These are phyloP conservation scores for Solanum okadae DNA, from an alignment of 257 asterid species.

Conservation along the genomic window DNA sequence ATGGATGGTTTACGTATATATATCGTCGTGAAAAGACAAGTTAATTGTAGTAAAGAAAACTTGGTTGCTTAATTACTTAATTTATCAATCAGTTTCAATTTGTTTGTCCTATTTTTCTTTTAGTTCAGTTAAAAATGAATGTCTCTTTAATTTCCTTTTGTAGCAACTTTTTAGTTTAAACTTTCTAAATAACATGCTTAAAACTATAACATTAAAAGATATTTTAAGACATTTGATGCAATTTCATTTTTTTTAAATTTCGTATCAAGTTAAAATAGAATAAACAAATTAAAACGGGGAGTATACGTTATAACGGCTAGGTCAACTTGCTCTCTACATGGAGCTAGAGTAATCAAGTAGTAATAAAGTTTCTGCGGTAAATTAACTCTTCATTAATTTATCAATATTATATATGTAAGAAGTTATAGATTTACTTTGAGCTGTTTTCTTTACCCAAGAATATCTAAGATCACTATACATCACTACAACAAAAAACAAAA, in stretches of 20 bases:
- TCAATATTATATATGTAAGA: background rate
- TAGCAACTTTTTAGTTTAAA: background rate
- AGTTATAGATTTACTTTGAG: background rate
- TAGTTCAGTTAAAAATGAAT: too few relatives aligned
- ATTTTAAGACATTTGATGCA: too few relatives aligned
- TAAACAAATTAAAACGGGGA: too few relatives aligned
- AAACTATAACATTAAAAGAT: too few relatives aligned
- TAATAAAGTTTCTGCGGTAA: background rate
- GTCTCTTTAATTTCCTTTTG: background rate
- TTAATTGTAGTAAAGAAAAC: background rate
- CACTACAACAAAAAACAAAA: too few relatives aligned
- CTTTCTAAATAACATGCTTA: too few relatives aligned
- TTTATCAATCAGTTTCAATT: too few relatives aligned
- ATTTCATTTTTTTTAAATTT: too few relatives aligned
- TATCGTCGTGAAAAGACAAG: background rate
- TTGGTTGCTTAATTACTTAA: background rate
- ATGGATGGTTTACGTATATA: background rate
- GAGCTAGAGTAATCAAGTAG: background rate
- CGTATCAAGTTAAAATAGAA: too few relatives aligned
- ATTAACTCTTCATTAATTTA: background rate
- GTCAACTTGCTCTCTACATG: background rate
- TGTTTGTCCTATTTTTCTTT: background rate
- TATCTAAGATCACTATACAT: background rate
- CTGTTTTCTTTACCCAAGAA: background rate
- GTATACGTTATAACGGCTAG: background rate